phyloP scores from a whole-genome alignment of 371 early-diverging fungal species.

The Phascolomyces articulosus region DNA sequence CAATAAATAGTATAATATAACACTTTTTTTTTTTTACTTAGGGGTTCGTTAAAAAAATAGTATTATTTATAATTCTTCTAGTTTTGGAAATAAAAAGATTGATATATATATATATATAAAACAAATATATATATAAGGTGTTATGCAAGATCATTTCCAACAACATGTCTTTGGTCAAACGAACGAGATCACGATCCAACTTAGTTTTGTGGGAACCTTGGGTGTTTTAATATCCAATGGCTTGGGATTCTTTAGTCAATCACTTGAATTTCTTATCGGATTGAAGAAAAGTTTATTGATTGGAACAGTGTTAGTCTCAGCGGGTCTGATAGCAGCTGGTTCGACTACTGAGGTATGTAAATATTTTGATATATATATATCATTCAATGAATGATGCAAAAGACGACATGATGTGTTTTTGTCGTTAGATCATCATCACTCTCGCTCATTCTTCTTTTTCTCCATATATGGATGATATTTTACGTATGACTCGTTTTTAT shows the following conservation, averaged over 20 bases:
- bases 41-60: too few relatives aligned
- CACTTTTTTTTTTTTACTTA: not conserved
- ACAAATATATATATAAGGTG: constrained; percentile 7
- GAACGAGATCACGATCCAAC: not conserved
- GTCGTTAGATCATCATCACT: too few relatives aligned
- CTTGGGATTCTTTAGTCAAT: constrained; percentile 1
- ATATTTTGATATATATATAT: not conserved
- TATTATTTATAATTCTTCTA: too few relatives aligned
- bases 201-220: constrained; percentile 12
- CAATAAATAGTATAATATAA: not conserved
- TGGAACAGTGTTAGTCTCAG: not conserved
- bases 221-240: constrained; percentile 4
- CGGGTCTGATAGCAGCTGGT: not conserved
- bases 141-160: constrained; percentile 18
- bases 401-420: not conserved
- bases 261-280: constrained; percentile 6
- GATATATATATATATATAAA: too few relatives aligned
- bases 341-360: not conserved
- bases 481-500: too few relatives aligned
- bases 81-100: too few relatives aligned
- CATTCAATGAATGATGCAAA: not conserved
- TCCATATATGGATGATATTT: too few relatives aligned
- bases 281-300: not conserved
- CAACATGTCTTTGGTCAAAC: constrained; percentile 10
- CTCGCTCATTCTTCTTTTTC: too few relatives aligned